Evolutionary conservation across 129 eudicot genomes (phyloP), one percentile per base, ranked within the genome.

Genomic region (Chrysanthemum seticuspe): DNA sequence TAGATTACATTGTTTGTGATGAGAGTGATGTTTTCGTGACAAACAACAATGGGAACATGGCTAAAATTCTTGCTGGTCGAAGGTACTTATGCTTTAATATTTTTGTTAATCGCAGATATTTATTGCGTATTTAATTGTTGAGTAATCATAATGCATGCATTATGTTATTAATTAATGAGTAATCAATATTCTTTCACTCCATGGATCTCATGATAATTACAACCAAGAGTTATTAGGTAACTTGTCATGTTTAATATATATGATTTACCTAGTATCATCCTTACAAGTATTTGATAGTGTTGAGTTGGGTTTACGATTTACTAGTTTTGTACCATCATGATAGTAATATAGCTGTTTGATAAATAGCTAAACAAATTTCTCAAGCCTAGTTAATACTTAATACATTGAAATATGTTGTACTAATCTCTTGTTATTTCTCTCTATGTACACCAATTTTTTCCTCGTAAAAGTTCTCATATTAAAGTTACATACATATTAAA

Each of bases 21-120:
- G 96, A 90, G 68, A 90, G 98, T 55, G 91, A 94, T 76, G 98
- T 94, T 16, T 94, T 94, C 63, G 86, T 90, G 62, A 88, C 98
- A 34, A 94, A 94, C 74, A 90, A 90, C 76, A 94, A 94, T 54
- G 98, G 98, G 29, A 94, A 94, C 78, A 94, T 90, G 97, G 97
- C 96, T 14, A 94, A 90, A 84, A 83, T 90, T 77, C 97, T 94
- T 56, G 96, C 98, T 44, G 98, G 98, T 56, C 81, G 96, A 66
- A 87, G 98, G 98, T 89, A 85, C 48, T 75, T 62, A 71, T 62
- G 74, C 59, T 19, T 15, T 54, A 65, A 29, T 63, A 51, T 64
- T 71, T 19, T 57, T 56, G 58, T 31, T 10, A 25, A 62, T 10
- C 5, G n/a, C 31, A 27, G 11, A 11, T 16, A 6, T 36, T 27